These are phyloP conservation scores for Clavulina sp. DNA, from an alignment of 768 basidiomycete genomes.

Conservation along the genomic window DNA sequence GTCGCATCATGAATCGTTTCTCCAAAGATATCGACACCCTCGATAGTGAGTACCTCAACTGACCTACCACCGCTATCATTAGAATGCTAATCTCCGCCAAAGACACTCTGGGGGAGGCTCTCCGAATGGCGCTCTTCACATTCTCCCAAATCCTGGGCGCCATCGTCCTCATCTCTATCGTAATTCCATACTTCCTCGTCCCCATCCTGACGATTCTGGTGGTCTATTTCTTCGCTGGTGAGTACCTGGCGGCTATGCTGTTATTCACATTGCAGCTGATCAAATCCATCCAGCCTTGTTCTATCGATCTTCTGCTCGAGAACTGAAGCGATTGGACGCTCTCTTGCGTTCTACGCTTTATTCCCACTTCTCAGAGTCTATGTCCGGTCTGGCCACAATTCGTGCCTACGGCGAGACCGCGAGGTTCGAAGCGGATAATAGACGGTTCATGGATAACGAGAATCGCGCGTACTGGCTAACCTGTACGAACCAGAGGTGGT, in stretches of 20 bases:
- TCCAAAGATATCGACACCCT: slow-evolving; percentile 18
- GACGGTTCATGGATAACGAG: slow-evolving; percentile 52
- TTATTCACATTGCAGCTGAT: slow-evolving; percentile 1
- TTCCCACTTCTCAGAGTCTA: slow-evolving; percentile 59
- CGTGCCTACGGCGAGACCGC: slow-evolving; percentile 50
- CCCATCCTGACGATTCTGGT: not conserved
- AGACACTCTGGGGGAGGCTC: not conserved
- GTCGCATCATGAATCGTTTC: slow-evolving; percentile 2
- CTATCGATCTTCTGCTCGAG: slow-evolving; percentile 6
- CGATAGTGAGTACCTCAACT: slow-evolving; percentile 16
- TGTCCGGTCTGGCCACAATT: slow-evolving; percentile 53
- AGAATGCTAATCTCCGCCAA: not conserved
- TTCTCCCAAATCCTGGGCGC: not conserved
- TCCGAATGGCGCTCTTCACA: not conserved
- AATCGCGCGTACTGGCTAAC: slow-evolving; percentile 24
- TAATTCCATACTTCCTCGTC: not conserved
- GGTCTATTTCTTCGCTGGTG: not conserved
- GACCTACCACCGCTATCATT: not conserved
- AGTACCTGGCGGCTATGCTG: slow-evolving; percentile 14
- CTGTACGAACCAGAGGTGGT: slow-evolving; percentile 29
- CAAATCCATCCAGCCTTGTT: slow-evolving; percentile 13
- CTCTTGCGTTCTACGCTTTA: slow-evolving; percentile 60
- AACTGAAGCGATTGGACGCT: slow-evolving; percentile 29
- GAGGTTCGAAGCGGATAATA: slow-evolving; percentile 47
- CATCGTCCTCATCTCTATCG: slow-evolving; percentile 4